Evolutionary conservation across 164 flowering plant species (phyloP).

Genomic region (Kalanchoe fedtschenkoi): DNA sequence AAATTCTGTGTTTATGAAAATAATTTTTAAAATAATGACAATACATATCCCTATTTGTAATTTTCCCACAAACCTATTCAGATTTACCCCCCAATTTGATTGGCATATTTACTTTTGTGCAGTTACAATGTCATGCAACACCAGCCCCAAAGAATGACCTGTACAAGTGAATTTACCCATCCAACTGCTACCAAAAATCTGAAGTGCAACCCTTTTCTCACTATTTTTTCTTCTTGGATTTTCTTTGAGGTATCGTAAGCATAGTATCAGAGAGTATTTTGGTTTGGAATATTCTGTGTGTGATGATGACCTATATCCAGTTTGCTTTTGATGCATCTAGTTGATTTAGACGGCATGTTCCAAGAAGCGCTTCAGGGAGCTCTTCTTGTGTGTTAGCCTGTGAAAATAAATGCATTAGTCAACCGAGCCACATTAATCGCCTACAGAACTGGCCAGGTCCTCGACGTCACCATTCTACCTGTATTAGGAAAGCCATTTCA

Average conservation of each 20-base stretch:
- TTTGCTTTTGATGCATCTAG: conserved; percentile 61
- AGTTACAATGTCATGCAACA: too few species aligned
- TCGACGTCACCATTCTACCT: conserved; percentile 28
- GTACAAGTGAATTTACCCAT: background rate
- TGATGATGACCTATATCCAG: background rate
- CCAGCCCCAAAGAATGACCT: background rate
- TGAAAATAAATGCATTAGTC: background rate
- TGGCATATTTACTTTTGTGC: too few species aligned
- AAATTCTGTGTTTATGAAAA: too few species aligned
- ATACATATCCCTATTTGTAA: too few species aligned
- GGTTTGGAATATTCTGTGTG: background rate
- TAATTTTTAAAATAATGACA: too few species aligned
- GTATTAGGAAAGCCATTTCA: conserved; percentile 91
- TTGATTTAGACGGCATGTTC: conserved; percentile 76
- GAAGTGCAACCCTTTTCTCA: background rate
- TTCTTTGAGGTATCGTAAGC: background rate
- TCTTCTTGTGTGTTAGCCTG: conserved; percentile 81
- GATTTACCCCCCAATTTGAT: too few species aligned
- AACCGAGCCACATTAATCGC: background rate
- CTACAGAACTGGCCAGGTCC: background rate
- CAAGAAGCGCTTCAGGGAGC: conserved; percentile 79
- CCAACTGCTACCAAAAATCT: background rate
- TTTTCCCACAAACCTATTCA: too few species aligned
- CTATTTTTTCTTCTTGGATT: background rate
- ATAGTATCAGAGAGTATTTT: background rate